Conservation (phyloP, 2,329 filamentous ascomycete genomes). For the Pezicula radicicola region DNA sequence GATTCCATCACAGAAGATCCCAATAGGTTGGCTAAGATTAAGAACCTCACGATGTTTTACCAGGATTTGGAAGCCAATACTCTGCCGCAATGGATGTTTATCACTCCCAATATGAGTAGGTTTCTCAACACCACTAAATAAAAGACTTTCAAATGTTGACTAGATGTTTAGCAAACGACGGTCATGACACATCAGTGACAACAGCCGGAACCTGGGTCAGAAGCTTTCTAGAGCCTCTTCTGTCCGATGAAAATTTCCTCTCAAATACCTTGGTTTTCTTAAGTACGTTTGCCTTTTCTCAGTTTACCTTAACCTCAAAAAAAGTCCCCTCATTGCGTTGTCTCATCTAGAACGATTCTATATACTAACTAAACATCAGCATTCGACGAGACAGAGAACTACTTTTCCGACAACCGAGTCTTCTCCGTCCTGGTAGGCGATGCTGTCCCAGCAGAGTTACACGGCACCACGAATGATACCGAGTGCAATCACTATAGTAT, state of each 20-base stretch:
- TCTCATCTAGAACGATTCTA: no score
- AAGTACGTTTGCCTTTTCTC: slow-evolving; percentile 34
- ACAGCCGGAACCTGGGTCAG: slow-evolving; percentile 67
- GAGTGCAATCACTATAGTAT: slow-evolving; percentile 72
- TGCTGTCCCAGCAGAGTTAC: slow-evolving; percentile 57
- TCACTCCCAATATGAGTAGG: slow-evolving; percentile 66
- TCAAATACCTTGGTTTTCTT: slow-evolving; percentile 70
- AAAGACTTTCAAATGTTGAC: neutral
- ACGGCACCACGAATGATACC: slow-evolving; percentile 62
- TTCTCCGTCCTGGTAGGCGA: slow-evolving; percentile 69
- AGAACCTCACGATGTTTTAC: slow-evolving; percentile 70
- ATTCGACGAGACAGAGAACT: slow-evolving; percentile 73
- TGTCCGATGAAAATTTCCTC: slow-evolving; percentile 68
- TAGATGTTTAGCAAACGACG: slow-evolving; percentile 54
- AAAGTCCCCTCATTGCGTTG: no score
- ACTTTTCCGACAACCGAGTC: slow-evolving; percentile 63
- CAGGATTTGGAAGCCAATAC: slow-evolving; percentile 59
- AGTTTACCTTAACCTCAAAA: neutral
- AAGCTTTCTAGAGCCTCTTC: slow-evolving; percentile 66
- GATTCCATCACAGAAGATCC: slow-evolving; percentile 57
- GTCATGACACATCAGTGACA: slow-evolving; percentile 69
- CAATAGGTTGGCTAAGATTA: slow-evolving; percentile 63
- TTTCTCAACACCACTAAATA: neutral
- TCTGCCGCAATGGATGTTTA: slow-evolving; percentile 71
- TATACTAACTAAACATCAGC: slow-evolving; percentile 19